Base-by-base conservation (phyloP, 2,329 filamentous ascomycete genomes). In the Bipolaris victoriae region DNA sequence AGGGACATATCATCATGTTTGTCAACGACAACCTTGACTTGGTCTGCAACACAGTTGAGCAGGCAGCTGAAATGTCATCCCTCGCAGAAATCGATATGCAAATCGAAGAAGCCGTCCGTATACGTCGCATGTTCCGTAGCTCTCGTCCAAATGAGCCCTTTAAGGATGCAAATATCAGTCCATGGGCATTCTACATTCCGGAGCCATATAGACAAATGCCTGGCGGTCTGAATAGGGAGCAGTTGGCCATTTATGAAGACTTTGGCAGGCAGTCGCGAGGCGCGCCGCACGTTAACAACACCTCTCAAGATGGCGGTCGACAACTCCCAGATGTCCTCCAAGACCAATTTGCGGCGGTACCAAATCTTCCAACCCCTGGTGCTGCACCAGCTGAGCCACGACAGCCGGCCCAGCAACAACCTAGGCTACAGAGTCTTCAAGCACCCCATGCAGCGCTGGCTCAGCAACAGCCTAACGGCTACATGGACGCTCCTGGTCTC, bases 1-100 rank as follows among this genome's bases (percentile, higher is more conserved):
- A 99, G 78, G 95, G 95, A 6, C 91, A 95, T 31, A 95, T 99
- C 60, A 86, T 98, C 55, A 97, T 99, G 91, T 98, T 96, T 77
- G 94, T 99, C 60, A 99, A 98, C 75, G 94, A 96, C 64, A 99
- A 99, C 74, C 84, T 99, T 29, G 95, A 99, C 67, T 84, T 92
- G 39, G 94, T 96, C 45, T 98, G 95, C 72, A 90, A 86, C 67
- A 91, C 97, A 61, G 96, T 99, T 44, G 95, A 99, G 77, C 92
- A 95, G 76, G 93, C 95, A 50, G 96, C 95, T 3, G 94, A 98
- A 75, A 91, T 96, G 70, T 90, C 94, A 60, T 95, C 95, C 9
- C 82, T 97, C 37, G 90, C 91, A 1, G 95, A 99, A 75, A 98
- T 99, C 57, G 94, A 99, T 74, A 90, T 96, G 61, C 90, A 97